phyloP scores from a whole-genome alignment of 768 basidiomycete species.

The Thelephora ganbajun region DNA sequence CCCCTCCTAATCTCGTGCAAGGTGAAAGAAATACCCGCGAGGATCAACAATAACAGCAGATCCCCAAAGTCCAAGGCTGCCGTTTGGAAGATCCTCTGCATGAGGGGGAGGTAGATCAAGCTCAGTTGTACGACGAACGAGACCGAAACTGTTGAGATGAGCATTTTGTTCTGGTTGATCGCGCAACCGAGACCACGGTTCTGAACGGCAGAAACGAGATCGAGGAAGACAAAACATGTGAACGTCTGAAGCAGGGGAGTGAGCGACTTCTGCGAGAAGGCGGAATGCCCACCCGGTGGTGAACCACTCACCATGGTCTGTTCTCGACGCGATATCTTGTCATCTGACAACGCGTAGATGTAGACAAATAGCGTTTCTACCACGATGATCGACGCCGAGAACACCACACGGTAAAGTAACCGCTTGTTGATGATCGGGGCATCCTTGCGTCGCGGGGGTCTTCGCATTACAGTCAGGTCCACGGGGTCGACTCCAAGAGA shows the following conservation, averaged over 20 bases:
- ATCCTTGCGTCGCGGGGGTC: slow-evolving; percentile 86
- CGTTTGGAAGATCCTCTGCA: slow-evolving; percentile 92
- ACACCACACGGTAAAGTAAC: slow-evolving; percentile 71
- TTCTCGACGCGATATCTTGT: slow-evolving; percentile 68
- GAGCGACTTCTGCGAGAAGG: not conserved
- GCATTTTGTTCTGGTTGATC: slow-evolving; percentile 76
- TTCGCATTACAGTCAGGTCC: slow-evolving; percentile 83
- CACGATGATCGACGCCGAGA: slow-evolving; percentile 88
- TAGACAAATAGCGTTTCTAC: slow-evolving; percentile 82
- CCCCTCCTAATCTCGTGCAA: slow-evolving; percentile 70
- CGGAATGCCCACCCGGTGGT: not conserved
- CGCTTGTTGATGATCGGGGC: slow-evolving; percentile 72
- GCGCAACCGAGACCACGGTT: slow-evolving; percentile 85
- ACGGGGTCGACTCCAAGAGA: slow-evolving; percentile 95
- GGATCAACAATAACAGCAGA: slow-evolving; percentile 49
- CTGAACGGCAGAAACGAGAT: slow-evolving; percentile 88
- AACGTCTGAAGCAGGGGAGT: slow-evolving; percentile 56
- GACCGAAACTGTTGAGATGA: slow-evolving; percentile 74
- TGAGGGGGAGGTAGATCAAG: slow-evolving; percentile 79
- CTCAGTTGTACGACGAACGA: slow-evolving; percentile 77
- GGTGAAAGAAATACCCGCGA: slow-evolving; percentile 50
- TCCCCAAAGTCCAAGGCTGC: slow-evolving; percentile 61
- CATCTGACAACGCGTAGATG: slow-evolving; percentile 69
- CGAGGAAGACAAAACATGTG: slow-evolving; percentile 92
- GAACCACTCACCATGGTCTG: slow-evolving; percentile 79